Evolutionary conservation across 2,329 filamentous ascomycete genomes (phyloP), one percentile per base, ranked within the genome.

Genomic region (Venturia effusa): DNA sequence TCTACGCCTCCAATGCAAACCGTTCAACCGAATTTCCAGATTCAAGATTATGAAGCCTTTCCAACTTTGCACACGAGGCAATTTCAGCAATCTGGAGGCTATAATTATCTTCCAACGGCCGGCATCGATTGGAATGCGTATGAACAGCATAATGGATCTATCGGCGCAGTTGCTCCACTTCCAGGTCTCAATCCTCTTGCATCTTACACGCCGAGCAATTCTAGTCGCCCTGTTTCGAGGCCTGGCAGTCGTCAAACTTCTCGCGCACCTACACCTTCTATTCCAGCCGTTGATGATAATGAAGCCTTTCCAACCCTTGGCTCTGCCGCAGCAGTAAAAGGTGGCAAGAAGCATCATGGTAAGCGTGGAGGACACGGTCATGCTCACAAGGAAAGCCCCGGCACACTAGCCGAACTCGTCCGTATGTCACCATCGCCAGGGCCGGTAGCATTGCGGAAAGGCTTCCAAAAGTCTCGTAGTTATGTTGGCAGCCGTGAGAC

Each of bases 251-350:
- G 92, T 41, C 89, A 92, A 70, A 88, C 89, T 64, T 81, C 85
- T 60, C 82, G 84, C 55, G 82, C 85, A 39, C 73, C 81, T 17
- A 84, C 85, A 34, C 84, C 86, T 39, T 81, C 85, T 30, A 88
- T 89, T 17, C 88, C 89, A 37, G 86, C 90, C 24, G 87, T 96
- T 30, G 92, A 97, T 72, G 94, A 99, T 71, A 93, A 90, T 24
- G 94, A 99, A 71, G 94, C 93, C 0, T 99, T 99, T 70, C 94
- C 94, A 8, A 90, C 89, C 10, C 82, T 99, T 2, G 90, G 91
- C 6, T 90, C 91, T 41, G 88, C 84, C 34, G 81, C 84, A 61
- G 83, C 83, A 24, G 79, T 82, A 1, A 94, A 94, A 74, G 85
- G 85, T 62, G 87, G 84, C 63, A 97, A 97, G 77, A 96, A 96